Conservation (phyloP, 768 basidiomycete species). For the Bullera alba region DNA sequence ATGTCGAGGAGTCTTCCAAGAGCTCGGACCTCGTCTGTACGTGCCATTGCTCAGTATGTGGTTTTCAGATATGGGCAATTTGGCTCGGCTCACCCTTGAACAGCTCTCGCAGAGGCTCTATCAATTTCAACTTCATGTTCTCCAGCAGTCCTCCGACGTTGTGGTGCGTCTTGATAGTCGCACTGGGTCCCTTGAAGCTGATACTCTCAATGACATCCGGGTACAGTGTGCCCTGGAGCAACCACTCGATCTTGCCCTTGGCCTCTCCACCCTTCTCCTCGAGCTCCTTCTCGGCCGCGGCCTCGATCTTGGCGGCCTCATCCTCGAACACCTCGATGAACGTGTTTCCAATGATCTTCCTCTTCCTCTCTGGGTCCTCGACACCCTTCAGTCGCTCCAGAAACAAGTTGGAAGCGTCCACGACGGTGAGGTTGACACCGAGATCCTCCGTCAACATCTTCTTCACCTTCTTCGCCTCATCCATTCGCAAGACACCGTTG, state of each 20-base stretch:
- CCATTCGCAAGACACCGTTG: conserved; percentile 87
- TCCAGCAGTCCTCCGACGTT: conserved; percentile 93
- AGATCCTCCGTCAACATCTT: conserved; percentile 88
- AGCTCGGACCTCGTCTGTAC: conserved; percentile 86
- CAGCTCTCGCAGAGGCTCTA: conserved; percentile 91
- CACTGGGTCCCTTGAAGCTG: conserved; percentile 97
- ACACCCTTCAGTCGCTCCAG: conserved; percentile 78
- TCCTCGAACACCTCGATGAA: conserved; percentile 96
- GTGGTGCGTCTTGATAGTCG: conserved; percentile 99
- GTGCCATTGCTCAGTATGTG: not conserved
- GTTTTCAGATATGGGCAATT: not conserved
- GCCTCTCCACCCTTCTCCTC: conserved; percentile 58
- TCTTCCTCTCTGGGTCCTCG: conserved; percentile 93
- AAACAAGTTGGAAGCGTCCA: conserved; percentile 92
- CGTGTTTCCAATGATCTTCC: conserved; percentile 97
- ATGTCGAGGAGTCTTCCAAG: conserved; percentile 86
- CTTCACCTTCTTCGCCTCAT: conserved; percentile 85
- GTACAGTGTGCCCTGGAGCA: conserved; percentile 94
- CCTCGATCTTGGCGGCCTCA: conserved; percentile 86
- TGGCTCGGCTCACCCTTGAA: conserved; percentile 72
- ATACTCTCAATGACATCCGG: conserved; percentile 99
- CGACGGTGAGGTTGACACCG: conserved; percentile 90
- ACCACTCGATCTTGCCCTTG: conserved; percentile 92
- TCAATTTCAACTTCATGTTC: conserved; percentile 97
- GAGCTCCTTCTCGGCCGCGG: conserved; percentile 63